A percentile compares a stretch with the other conserved stretches of the same genome.
phyloP scores from a whole-genome alignment of 2,329 filamentous ascomycete genomes.

The Cercospora berteroae region DNA sequence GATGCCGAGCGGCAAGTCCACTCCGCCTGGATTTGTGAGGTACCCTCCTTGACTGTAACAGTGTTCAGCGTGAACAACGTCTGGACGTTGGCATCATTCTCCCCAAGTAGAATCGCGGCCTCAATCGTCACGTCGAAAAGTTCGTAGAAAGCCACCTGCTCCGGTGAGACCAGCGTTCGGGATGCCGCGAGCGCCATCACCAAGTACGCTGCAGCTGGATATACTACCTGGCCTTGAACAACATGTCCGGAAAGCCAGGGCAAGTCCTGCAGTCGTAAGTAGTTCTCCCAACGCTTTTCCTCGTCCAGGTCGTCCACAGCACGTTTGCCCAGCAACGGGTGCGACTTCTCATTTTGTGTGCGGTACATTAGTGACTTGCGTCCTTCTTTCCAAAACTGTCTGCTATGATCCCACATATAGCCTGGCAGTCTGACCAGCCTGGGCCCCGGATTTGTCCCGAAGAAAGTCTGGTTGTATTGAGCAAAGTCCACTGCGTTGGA shows the following conservation, averaged over 20 bases:
- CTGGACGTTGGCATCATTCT: slow-evolving; percentile 14
- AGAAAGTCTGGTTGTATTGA: neutral
- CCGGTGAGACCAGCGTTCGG: slow-evolving; percentile 7
- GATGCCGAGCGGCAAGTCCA: slow-evolving; percentile 11
- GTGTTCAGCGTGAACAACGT: slow-evolving; percentile 5
- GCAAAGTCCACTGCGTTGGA: neutral
- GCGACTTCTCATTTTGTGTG: neutral
- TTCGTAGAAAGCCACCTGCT: slow-evolving; percentile 3
- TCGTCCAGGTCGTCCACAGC: neutral
- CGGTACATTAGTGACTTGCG: slow-evolving; percentile 7
- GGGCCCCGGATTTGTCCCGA: neutral
- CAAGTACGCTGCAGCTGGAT: slow-evolving; percentile 33
- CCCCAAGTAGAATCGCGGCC: slow-evolving; percentile 24
- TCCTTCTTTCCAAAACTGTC: slow-evolving; percentile 9
- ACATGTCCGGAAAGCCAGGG: slow-evolving; percentile 39
- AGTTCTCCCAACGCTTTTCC: slow-evolving; percentile 13
- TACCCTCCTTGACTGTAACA: slow-evolving; percentile 3
- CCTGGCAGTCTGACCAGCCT: slow-evolving; percentile 14
- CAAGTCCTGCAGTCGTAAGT: slow-evolving; percentile 22
- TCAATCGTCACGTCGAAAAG: slow-evolving; percentile 14
- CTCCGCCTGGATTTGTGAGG: slow-evolving; percentile 5
- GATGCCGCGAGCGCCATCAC: slow-evolving; percentile 26
- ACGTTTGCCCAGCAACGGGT: slow-evolving; percentile 13
- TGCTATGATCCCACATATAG: slow-evolving; percentile 25
- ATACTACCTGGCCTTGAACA: slow-evolving; percentile 35